Base-by-base conservation (phyloP, 495 filamentous ascomycete genomes). In the Talaromyces thailandensis region DNA sequence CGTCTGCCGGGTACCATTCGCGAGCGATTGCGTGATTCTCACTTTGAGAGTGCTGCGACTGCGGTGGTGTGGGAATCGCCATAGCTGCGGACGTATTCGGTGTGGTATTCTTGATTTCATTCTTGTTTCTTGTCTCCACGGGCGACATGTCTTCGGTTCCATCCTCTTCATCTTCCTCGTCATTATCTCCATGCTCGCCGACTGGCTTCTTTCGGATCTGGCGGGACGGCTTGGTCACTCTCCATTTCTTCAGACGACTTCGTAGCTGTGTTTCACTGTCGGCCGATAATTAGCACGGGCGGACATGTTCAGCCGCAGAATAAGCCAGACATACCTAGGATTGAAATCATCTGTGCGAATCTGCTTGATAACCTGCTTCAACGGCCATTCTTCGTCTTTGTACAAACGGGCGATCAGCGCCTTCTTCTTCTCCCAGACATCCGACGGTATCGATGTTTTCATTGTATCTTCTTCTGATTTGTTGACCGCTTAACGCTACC, bases 351-450 rank as follows among this genome's bases (percentile, higher is more conserved):
- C 73, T 0, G 75, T 74, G 12, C 77, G 76, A 32, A 81, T 79
- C 64, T 78, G 72, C 64, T 79, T 79, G 61, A 79, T 79, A 51
- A 81, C 78, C 56, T 77, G 77, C 60, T 79, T 81, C 50, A 81
- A 68, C 3, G 78, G 76, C 76, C 75, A 79, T 73, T 78, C 76
- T 48, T 81, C 76, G 25, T 79, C 76, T 67, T 78, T 79, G 62
- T 81, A 81, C 45, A 81, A 65, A 32, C 73, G 72, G 43, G 76
- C 71, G 62, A 81, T 81, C 63, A 79, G 64, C 6, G 71, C 72
- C 61, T 78, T 81, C 69, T 79, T 79, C 65, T 71, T 76, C 68
- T 81, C 77, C 78, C 78, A 81, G 24, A 78, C 74, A 60, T 81
- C 76, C 1, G 76, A 76, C 3, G 78, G 73, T 43, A 81, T 79